A percentile compares a stretch with the other conserved stretches of the same genome.
Conservation (phyloP, 352 stramenopile species). For the Phytophthora cajani region DNA sequence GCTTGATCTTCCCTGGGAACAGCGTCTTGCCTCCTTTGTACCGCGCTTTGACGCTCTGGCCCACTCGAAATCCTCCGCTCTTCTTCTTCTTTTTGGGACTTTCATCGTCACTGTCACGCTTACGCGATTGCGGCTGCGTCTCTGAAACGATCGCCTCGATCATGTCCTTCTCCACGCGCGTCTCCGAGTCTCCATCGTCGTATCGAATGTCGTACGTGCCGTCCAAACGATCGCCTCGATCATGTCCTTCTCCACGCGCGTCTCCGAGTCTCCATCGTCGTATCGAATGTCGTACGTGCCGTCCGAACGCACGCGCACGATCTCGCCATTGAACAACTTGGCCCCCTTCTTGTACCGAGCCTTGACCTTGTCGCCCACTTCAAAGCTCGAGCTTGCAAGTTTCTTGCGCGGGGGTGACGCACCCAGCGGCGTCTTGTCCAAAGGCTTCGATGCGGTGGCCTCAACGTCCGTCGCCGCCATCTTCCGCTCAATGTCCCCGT, state of each 20-base stretch:
- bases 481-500: constrained; percentile 55
- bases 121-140: background rate
- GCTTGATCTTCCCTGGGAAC: constrained; percentile 59
- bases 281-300: constrained; percentile 77
- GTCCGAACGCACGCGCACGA: constrained; percentile 49
- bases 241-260: constrained; percentile 25
- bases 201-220: constrained; percentile 77
- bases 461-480: constrained; percentile 34
- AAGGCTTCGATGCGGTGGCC: constrained; percentile 1
- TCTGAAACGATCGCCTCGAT: constrained; percentile 24
- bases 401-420: constrained; percentile 27
- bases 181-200: constrained; percentile 64
- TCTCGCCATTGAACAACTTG: constrained; percentile 54
- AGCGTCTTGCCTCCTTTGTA: constrained; percentile 58
- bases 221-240: constrained; percentile 43
- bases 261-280: constrained; percentile 64
- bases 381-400: constrained; percentile 15
- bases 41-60: constrained; percentile 46
- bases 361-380: constrained; percentile 43
- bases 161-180: constrained; percentile 25
- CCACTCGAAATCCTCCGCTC: constrained; percentile 23
- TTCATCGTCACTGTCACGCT: constrained; percentile 19
- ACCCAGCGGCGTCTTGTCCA: constrained; percentile 11
- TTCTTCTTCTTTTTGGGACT: constrained; percentile 13
- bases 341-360: constrained; percentile 49